A percentile compares a stretch with the other conserved stretches of the same genome.
Evolutionary conservation across 2,329 filamentous ascomycete species (phyloP).

Genomic region (Corniculantispora saksenae): DNA sequence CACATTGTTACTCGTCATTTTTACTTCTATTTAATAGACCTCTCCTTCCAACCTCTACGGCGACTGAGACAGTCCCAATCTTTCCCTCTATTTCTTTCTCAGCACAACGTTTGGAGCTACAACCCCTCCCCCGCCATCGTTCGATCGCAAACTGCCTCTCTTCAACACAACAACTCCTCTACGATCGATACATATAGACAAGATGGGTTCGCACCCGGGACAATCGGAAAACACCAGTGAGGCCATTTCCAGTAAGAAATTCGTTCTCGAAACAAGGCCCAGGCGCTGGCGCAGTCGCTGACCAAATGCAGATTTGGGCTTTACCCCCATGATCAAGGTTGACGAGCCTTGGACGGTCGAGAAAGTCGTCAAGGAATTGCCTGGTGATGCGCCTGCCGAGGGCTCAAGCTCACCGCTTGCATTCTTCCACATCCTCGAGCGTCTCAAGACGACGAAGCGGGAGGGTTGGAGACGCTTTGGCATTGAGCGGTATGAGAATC

Average conservation of each 20-base stretch:
- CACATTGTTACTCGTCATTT: background rate
- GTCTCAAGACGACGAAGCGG: slow-evolving; percentile 92
- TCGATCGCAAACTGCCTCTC: background rate
- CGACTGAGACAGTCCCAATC: background rate
- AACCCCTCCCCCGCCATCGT: slow-evolving; percentile 18
- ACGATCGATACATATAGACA: background rate
- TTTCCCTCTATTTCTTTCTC: background rate
- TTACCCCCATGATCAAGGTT: slow-evolving; percentile 40
- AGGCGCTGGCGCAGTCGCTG: background rate
- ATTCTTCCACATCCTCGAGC: slow-evolving; percentile 93
- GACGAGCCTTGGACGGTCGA: slow-evolving; percentile 56
- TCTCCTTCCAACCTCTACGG: background rate
- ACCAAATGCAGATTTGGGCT: slow-evolving; percentile 33
- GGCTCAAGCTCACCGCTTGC: slow-evolving; percentile 73
- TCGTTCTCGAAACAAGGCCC: background rate
- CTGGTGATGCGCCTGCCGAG: slow-evolving; percentile 54
- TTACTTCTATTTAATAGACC: background rate
- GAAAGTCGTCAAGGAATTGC: slow-evolving; percentile 66
- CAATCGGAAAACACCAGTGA: slow-evolving; percentile 24
- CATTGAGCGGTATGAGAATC: slow-evolving; percentile 55
- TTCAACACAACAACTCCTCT: background rate
- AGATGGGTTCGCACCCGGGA: slow-evolving; percentile 33
- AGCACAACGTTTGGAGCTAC: background rate
- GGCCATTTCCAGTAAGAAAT: slow-evolving; percentile 29
- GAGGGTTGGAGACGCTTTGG: slow-evolving; percentile 94